phyloP scores from a whole-genome alignment of 768 basidiomycete genomes.

The Lentinus tigrinus region DNA sequence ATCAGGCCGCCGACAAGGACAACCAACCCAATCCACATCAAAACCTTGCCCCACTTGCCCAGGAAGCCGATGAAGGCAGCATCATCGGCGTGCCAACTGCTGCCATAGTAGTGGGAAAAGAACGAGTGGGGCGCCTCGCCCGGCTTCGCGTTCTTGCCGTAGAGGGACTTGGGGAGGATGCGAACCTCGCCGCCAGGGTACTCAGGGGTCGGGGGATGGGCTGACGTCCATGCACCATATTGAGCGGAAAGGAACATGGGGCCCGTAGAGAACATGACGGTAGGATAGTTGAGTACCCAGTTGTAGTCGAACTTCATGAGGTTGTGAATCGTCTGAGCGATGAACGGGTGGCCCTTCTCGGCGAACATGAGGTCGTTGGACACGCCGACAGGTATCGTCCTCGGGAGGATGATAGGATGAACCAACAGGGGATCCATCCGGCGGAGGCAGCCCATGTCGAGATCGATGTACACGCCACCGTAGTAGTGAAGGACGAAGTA shows the following conservation, averaged over 20 bases:
- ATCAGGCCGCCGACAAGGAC: conserved; percentile 70
- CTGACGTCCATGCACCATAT: conserved; percentile 81
- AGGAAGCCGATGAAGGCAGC: conserved; percentile 97
- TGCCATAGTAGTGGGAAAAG: conserved; percentile 97
- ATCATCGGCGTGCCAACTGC: conserved; percentile 98
- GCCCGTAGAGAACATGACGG: conserved; percentile 99
- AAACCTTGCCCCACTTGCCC: conserved; percentile 78
- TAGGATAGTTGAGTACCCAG: conserved; percentile 96
- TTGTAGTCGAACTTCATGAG: conserved; percentile 89
- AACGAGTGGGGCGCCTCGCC: conserved; percentile 87
- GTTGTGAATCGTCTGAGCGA: conserved; percentile 91
- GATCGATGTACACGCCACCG: conserved; percentile 94
- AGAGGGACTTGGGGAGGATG: conserved; percentile 93
- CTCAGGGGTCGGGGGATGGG: conserved; percentile 54
- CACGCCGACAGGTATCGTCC: conserved; percentile 95
- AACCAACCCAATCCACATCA: conserved; percentile 83
- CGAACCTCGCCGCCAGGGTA: conserved; percentile 72
- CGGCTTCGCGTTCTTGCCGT: conserved; percentile 90
- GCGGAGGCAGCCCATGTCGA: conserved; percentile 92
- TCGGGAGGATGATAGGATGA: conserved; percentile 87
- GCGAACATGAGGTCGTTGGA: conserved; percentile 97
- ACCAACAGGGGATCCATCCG: conserved; percentile 83
- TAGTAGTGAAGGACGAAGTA: conserved; percentile 97
- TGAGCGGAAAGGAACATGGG: conserved; percentile 98
- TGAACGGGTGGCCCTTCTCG: conserved; percentile 80